phyloP scores from a whole-genome alignment of 139 green algal genomes.

The Volvox reticuliferus region DNA sequence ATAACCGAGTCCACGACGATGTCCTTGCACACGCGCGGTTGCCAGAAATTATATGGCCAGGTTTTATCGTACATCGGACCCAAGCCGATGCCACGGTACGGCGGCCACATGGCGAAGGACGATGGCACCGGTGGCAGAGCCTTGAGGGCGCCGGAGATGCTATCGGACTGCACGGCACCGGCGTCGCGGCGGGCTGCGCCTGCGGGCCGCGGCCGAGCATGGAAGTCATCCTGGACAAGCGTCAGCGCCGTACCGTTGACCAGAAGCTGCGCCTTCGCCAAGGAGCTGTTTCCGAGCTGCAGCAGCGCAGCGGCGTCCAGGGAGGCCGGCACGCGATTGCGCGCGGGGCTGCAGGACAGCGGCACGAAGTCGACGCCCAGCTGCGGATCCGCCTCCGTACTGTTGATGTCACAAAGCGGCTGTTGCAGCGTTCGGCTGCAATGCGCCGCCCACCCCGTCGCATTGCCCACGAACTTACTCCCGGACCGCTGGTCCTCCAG shows the following conservation, averaged over 20 bases:
- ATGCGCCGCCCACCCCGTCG: neutral
- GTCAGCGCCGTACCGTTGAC: neutral
- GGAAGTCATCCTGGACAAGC: slow-evolving; percentile 18
- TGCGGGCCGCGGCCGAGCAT: slow-evolving; percentile 12
- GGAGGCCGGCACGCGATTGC: neutral
- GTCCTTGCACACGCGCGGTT: slow-evolving; percentile 5
- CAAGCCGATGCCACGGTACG: neutral
- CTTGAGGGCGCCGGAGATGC: neutral
- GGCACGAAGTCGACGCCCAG: neutral
- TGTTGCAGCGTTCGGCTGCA: neutral
- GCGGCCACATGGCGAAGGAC: neutral
- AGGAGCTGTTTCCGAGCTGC: neutral
- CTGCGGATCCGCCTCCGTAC: slow-evolving; percentile 7
- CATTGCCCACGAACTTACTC: slow-evolving; percentile 16
- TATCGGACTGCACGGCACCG: slow-evolving; percentile 26
- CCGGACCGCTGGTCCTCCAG: slow-evolving; percentile 38
- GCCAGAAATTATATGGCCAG: slow-evolving; percentile 38
- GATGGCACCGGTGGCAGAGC: neutral
- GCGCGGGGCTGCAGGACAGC: slow-evolving; percentile 21
- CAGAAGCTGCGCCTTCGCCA: neutral
- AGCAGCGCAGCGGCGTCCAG: neutral
- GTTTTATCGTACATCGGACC: neutral
- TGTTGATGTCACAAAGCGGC: neutral
- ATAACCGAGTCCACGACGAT: slow-evolving; percentile 5
- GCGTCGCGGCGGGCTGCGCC: neutral